Conservation (phyloP, 768 basidiomycete species). For the Agrocybe pediades region DNA sequence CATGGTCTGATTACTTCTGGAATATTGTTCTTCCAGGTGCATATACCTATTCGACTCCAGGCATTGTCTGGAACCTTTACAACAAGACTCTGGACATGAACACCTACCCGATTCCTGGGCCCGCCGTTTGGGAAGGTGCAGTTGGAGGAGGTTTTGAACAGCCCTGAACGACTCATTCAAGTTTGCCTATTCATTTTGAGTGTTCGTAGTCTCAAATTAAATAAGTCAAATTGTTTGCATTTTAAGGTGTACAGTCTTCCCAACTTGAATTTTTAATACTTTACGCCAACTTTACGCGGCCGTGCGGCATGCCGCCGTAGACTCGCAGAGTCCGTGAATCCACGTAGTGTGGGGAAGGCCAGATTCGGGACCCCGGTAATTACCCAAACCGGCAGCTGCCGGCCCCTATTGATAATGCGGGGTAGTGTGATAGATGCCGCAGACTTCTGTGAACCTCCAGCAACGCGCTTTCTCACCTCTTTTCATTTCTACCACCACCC, state of each 20-base stretch:
- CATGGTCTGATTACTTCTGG: background rate
- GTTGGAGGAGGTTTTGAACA: constrained; percentile 23
- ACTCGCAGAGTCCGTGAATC: background rate
- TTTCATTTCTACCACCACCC: background rate
- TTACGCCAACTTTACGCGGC: too few relatives aligned
- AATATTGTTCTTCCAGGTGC: constrained; percentile 13
- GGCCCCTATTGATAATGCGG: constrained; percentile 2
- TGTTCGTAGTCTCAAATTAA: too few relatives aligned
- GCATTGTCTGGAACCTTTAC: constrained; percentile 35
- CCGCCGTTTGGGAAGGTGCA: constrained; percentile 31
- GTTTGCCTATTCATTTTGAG: too few relatives aligned
- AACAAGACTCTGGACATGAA: constrained; percentile 16
- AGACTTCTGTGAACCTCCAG: background rate
- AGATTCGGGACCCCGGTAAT: constrained; percentile 4
- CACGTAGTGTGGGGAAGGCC: background rate
- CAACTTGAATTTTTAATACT: background rate
- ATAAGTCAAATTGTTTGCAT: too few relatives aligned
- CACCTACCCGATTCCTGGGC: constrained; percentile 31
- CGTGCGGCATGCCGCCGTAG: background rate
- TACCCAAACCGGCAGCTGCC: background rate
- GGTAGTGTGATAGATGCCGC: constrained; percentile 6
- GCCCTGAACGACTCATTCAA: too few relatives aligned
- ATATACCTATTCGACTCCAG: constrained; percentile 31
- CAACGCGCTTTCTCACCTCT: background rate
- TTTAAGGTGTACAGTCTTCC: too few relatives aligned